Percentiles rank a stretch among this genome's conserved stretches.
Conservation (phyloP, 176 grass and related monocot species). For the Thalia dealbata region DNA sequence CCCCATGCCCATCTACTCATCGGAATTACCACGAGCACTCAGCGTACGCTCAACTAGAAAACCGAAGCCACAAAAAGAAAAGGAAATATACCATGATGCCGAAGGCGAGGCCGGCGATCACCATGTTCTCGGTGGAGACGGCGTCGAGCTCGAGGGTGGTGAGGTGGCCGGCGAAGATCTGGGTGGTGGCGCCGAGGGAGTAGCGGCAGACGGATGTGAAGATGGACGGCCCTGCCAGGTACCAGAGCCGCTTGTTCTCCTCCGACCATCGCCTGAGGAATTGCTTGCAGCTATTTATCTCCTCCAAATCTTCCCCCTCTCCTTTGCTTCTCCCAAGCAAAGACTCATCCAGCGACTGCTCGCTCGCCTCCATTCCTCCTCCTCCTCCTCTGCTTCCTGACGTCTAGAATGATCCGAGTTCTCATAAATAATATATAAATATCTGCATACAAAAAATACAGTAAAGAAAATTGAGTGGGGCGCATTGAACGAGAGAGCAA, state of each 20-base stretch:
- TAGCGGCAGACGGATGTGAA: conserved; percentile 80
- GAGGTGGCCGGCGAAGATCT: conserved; percentile 67
- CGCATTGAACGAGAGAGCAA: no score
- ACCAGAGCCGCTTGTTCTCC: conserved; percentile 75
- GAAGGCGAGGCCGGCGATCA: conserved; percentile 74
- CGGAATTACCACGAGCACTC: background rate
- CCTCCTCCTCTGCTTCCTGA: background rate
- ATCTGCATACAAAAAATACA: no score
- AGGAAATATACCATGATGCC: conserved; percentile 44
- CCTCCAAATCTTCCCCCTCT: conserved; percentile 37
- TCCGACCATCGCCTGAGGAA: conserved; percentile 25
- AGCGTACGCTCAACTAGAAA: background rate
- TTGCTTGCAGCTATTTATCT: conserved; percentile 40
- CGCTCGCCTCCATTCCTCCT: background rate
- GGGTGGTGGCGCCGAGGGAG: conserved; percentile 63
- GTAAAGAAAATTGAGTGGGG: no score
- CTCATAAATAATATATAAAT: no score
- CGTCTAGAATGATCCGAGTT: no score
- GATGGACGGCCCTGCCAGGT: conserved; percentile 59
- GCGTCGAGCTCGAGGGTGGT: conserved; percentile 82
- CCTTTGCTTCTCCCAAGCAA: background rate
- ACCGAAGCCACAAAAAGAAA: no score
- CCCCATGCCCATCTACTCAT: conserved; percentile 37
- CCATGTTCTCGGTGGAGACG: conserved; percentile 74
- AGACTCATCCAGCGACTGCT: background rate